These are phyloP conservation scores for Triticum dicoccoides DNA, from an alignment of 176 grass and related monocot genomes.

Conservation along the genomic window DNA sequence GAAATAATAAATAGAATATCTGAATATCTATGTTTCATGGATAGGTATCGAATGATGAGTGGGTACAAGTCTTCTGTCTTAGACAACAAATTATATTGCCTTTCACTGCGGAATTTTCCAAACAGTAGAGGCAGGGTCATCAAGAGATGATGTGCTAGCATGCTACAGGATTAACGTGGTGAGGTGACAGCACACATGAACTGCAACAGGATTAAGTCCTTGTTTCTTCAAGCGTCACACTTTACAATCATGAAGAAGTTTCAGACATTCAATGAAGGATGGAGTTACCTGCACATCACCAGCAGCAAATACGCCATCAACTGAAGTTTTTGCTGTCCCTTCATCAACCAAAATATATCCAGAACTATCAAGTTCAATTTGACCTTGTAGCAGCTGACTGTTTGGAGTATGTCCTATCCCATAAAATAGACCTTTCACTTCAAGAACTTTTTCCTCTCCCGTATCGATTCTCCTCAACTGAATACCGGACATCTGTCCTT, in stretches of 20 bases:
- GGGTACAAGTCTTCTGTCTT: not conserved
- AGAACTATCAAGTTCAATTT: slow-evolving; percentile 78
- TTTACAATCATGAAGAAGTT: slow-evolving; percentile 11
- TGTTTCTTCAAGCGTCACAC: not conserved
- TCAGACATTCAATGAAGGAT: not conserved
- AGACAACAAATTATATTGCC: not conserved
- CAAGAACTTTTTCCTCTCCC: slow-evolving; percentile 66
- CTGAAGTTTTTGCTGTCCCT: slow-evolving; percentile 80
- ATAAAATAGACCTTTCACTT: slow-evolving; percentile 96
- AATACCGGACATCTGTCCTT: slow-evolving; percentile 93
- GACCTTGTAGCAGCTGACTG: slow-evolving; percentile 83
- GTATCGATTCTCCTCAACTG: slow-evolving; percentile 61
- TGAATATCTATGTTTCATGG: not conserved
- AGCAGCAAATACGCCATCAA: slow-evolving; percentile 97
- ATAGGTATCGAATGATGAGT: slow-evolving; percentile 11
- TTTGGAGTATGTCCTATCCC: slow-evolving; percentile 97
- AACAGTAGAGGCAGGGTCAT: slow-evolving; percentile 11
- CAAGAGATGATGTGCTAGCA: not conserved
- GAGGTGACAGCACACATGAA: not conserved
- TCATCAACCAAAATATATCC: slow-evolving; percentile 90
- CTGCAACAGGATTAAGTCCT: slow-evolving; percentile 3
- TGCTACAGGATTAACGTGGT: not conserved
- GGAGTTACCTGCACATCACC: slow-evolving; percentile 92
- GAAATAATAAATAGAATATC: not conserved
- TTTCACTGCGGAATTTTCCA: not conserved